Conservation (phyloP, 768 basidiomycete species). For the Serendipita sp. region DNA sequence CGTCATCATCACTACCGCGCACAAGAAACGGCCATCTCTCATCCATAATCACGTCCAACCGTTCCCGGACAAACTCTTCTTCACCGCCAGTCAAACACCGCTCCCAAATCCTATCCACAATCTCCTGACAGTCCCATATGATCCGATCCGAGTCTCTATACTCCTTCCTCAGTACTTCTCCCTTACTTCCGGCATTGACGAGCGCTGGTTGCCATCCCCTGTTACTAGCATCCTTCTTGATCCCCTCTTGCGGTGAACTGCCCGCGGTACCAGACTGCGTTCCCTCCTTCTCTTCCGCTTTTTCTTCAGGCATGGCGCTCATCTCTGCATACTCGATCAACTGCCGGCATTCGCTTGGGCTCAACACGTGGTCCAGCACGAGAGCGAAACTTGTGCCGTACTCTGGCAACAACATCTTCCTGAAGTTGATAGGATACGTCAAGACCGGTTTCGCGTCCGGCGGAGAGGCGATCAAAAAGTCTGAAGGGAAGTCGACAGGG, state of each 20-base stretch:
- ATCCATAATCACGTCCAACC: neutral
- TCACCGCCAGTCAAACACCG: neutral
- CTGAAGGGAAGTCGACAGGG: neutral
- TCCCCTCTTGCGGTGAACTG: neutral
- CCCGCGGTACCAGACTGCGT: neutral
- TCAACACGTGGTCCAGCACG: constrained; percentile 8
- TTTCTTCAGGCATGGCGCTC: neutral
- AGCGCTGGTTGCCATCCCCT: constrained; percentile 1
- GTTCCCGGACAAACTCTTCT: neutral
- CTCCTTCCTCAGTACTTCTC: constrained; percentile 1
- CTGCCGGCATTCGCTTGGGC: constrained; percentile 6
- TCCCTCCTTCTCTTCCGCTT: neutral
- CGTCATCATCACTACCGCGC: neutral
- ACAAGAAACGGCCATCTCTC: neutral
- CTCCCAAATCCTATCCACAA: constrained; percentile 6
- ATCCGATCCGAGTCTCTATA: constrained; percentile 10
- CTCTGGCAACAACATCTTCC: neutral
- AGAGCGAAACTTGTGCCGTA: neutral
- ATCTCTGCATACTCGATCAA: constrained; percentile 6
- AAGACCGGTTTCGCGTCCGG: neutral
- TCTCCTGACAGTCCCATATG: constrained; percentile 8
- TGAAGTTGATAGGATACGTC: neutral
- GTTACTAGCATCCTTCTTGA: neutral
- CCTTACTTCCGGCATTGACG: neutral
- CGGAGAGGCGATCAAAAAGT: neutral